Percentiles rank a stretch among this genome's conserved stretches.
Conservation (phyloP, 257 asterid genomes). For the Asclepias syriaca region DNA sequence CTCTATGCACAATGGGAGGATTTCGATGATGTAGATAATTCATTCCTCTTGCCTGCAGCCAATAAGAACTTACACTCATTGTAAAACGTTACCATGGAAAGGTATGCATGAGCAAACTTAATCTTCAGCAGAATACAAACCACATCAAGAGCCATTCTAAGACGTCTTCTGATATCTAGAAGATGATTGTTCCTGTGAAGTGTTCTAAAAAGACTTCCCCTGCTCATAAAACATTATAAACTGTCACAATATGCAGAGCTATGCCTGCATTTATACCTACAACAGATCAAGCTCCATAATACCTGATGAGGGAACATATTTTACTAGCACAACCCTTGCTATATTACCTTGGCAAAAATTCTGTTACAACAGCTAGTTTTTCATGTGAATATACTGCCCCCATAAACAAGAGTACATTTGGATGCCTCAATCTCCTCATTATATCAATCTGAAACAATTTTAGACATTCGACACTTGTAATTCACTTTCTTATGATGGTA, state of each 20-base stretch:
- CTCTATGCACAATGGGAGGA: slow-evolving; percentile 79
- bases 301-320: not conserved
- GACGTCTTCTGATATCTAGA: slow-evolving; percentile 54
- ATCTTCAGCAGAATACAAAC: slow-evolving; percentile 29
- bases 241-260: not conserved
- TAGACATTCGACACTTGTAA: not conserved
- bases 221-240: slow-evolving; percentile 23
- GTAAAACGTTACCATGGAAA: not conserved
- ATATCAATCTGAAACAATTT: slow-evolving; percentile 45
- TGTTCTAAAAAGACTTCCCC: slow-evolving; percentile 71
- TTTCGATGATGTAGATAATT: slow-evolving; percentile 70
- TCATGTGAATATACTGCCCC: slow-evolving; percentile 61
- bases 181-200: slow-evolving; percentile 56
- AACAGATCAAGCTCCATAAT: not conserved
- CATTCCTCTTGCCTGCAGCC: slow-evolving; percentile 71
- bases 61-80: slow-evolving; percentile 3
- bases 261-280: not conserved
- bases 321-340: not conserved
- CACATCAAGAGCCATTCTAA: slow-evolving; percentile 75
- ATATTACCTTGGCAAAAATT: slow-evolving; percentile 51
- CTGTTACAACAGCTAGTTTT: slow-evolving; percentile 68
- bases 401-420: slow-evolving; percentile 71
- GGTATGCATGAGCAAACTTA: not conserved
- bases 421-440: slow-evolving; percentile 75
- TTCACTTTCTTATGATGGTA: not conserved